A percentile compares a stretch with the other conserved stretches of the same genome.
These are phyloP conservation scores for Hibiscus mutabilis DNA, from an alignment of 345 rosid genomes.

Conservation along the genomic window DNA sequence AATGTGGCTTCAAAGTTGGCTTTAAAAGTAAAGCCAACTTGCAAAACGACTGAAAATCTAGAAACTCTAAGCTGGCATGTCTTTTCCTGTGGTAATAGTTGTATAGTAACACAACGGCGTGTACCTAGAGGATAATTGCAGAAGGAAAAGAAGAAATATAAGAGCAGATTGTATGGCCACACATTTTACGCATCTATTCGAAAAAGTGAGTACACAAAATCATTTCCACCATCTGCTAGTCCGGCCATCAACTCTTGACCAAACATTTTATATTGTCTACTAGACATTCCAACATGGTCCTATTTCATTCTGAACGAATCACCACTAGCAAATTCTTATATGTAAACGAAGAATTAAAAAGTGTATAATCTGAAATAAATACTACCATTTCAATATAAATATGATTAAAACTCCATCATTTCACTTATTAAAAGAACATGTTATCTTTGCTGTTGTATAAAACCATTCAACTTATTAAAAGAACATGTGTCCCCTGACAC, in stretches of 20 bases:
- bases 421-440: not conserved
- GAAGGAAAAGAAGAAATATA: conserved; percentile 1
- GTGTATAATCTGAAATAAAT: not conserved
- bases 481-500: not conserved
- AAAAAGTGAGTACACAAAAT: not conserved
- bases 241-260: not conserved
- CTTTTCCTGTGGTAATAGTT: conserved; percentile 62
- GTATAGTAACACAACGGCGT: conserved; percentile 64
- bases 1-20: conserved; percentile 47
- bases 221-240: not conserved
- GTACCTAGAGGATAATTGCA: conserved; percentile 40
- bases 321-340: not conserved
- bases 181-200: not conserved
- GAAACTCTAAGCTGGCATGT: conserved; percentile 35
- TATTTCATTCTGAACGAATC: not conserved
- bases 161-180: not conserved
- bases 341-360: not conserved
- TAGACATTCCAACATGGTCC: not conserved
- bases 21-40: conserved; percentile 45
- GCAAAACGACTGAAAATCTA: conserved; percentile 54
- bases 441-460: not conserved
- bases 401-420: not conserved
- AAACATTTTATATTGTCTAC: not conserved
- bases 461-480: conserved; percentile 1
- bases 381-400: not conserved